Evolutionary conservation across 2,329 filamentous ascomycete species (phyloP), one percentile per base, ranked within the genome.

Genomic region (Biscogniauxia sp.): DNA sequence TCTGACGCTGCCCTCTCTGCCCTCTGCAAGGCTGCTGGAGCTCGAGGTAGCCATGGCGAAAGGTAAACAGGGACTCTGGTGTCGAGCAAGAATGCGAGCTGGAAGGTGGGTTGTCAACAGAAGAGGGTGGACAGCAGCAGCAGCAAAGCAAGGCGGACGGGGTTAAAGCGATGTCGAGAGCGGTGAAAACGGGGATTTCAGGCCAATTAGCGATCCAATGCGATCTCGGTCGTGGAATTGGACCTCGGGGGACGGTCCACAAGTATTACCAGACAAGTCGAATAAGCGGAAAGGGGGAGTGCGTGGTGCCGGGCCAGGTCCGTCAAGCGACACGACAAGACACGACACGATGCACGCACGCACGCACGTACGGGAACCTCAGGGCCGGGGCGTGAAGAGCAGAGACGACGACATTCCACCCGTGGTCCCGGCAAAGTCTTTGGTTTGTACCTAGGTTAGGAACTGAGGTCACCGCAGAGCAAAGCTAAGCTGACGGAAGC

Each of bases 21-120:
- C 37, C n/a, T 45, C 37, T n/a, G 15, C 37, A 6, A 45, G 13
- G 50, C 50, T 51, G 50, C 6, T 20, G 50, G 37, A 57, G 28
- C 58, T 60, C 55, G 66, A 51, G 37, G 58, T 65, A 15, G 67
- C 59, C 69, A 71, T 72, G n/a, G 50, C 25, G 26, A 32, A 26
- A 26, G 15, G n/a, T 7, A 19, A 2, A 25, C 13, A 20, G 4
- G 52, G 2, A 13, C 7, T 20, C 7, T 52, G 19, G 51, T 23
- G 13, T 32, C 28, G 28, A 32, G 28, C 28, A 32, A 32, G 28
- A 32, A 32, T 32, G 28, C 9, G 28, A 32, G 28, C 28, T 32
- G 23, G 51, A 20, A 20, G 51, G 51, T 13, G 51, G 2, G 37
- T 17, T 37, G 32, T 45, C 37, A 45, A 45, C 17, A 45, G 13